Base-by-base conservation (phyloP, 306 rosid genomes). In the Dryas drummondii region DNA sequence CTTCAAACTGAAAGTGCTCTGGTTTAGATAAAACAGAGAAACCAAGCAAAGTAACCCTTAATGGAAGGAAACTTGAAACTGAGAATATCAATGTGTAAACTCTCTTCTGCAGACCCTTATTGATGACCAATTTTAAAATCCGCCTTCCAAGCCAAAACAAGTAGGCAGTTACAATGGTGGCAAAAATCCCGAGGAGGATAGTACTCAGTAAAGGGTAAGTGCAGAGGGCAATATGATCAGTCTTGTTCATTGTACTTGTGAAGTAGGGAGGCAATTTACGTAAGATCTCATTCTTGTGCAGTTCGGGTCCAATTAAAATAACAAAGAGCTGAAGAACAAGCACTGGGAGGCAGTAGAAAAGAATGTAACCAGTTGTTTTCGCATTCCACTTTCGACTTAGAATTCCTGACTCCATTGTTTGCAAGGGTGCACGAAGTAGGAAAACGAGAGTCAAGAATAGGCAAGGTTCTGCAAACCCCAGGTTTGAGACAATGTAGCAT, bases 381-480 rank as follows among this genome's bases (percentile, higher is more conserved):
- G 85, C 67, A 80, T 91, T 94, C 97, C 98, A 88, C 65, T 83
- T 84, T 74, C 73, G 82, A 84, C 91, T 86, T 79, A 94, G 87
- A 82, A 88, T 91, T 60, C 97, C 98, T 0, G 90, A 83, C 73
- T 91, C 96, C 90, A 85, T 78, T 55, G 55, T 77, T 82, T 91
- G 97, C 55, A 94, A 84, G 37, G 98, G 93, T 1, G 97, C 98
- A 13, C 97, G 96, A 70, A 94, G 96, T 52, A 94, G 96, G 84
- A 91, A 91, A 79, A 90, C 89, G 3, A 94, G 86, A 4, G 97
- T 94, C 83, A 94, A 96, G 82, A 94, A 91, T 73, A 94, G 90
- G 87, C 97, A 94, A 55, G 98, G 98, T 80, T 94, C 98, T 74
- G 98, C 97, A 85, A 94, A 94, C 82, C 98, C 98, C 78, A 94